Evolutionary conservation across 2,329 filamentous ascomycete species (phyloP), one percentile per base, ranked within the genome.

Genomic region (Paracoccidioides brasiliensis): DNA sequence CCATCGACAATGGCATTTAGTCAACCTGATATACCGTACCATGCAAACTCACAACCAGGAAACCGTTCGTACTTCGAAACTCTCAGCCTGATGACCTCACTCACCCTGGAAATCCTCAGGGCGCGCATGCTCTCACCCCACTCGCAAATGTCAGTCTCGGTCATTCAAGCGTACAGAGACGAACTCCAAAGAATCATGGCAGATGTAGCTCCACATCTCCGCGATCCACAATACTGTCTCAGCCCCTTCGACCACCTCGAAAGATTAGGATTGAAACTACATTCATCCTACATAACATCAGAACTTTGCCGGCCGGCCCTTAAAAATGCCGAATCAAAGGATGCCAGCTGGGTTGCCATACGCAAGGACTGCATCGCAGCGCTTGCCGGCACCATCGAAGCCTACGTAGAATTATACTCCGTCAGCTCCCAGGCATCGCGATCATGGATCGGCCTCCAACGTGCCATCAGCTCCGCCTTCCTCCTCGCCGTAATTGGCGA

Each of bases 241-340:
- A 66, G 61, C 2, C 57, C 69, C 3, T 72, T 67, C 3, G 76
- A 83, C 59, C 80, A 81, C 58, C 67, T 83, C 2, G 78, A 84
- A 64, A 77, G 81, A 58, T 79, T 81, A 66, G 79, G 78, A 0
- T 64, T 83, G 4, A 81, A 82, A 62, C 68, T 84, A 3, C 81
- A 84, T 63, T 78, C 78, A 22, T 82, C 79, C 6, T 84, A 83
- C 65, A 77, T 82, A 57, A 77, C 77, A 28, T 82, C 80, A 4
- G 81, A 83, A 67, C 76, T 83, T 37, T 83, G 79, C 63, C 76
- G 81, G 37, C 80, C 80, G 38, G 78, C 80, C 30, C 75, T 84
- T 62, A 82, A 79, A 62, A 70, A 72, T 45, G 71, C 71, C 7
- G 73, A 76, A 42, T 43, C 71, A 66, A 59, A 73, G 67, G 63